Conservation (phyloP, 108 stramenopile species). For the Mediolabrus comicus region DNA sequence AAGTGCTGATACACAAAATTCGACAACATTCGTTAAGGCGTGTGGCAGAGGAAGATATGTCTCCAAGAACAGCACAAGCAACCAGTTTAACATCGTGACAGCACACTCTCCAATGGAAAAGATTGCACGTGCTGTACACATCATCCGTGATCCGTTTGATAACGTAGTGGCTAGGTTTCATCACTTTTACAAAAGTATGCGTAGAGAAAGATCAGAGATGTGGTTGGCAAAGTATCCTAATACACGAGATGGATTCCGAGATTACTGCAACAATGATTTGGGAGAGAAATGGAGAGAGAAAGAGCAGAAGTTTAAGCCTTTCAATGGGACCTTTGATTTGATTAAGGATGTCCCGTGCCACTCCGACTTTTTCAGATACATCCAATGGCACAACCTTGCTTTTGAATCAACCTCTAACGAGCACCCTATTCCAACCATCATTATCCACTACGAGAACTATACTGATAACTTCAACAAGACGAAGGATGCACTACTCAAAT, state of each 20-base stretch:
- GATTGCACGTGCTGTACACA: slow-evolving; percentile 47
- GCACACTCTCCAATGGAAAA: slow-evolving; percentile 11
- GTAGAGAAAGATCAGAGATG: too few species aligned
- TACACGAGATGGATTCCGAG: slow-evolving; percentile 34
- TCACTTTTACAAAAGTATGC: background rate
- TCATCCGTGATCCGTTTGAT: slow-evolving; percentile 4
- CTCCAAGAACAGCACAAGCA: background rate
- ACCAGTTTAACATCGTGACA: background rate
- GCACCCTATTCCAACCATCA: background rate
- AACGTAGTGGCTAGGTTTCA: background rate
- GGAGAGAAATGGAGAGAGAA: slow-evolving; percentile 9
- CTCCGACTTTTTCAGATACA: slow-evolving; percentile 52
- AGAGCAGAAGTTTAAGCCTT: slow-evolving; percentile 9
- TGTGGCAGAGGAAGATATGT: background rate
- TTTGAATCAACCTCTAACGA: background rate
- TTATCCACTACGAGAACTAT: background rate
- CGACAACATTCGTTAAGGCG: slow-evolving; percentile 35
- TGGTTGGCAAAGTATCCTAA: slow-evolving; percentile 1
- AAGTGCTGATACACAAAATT: slow-evolving; percentile 22
- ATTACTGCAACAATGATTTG: slow-evolving; percentile 39
- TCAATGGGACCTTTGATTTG: background rate
- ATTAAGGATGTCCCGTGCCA: slow-evolving; percentile 47
- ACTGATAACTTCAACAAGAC: slow-evolving; percentile 16
- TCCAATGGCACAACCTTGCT: background rate
- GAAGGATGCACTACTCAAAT: slow-evolving; percentile 15